Conservation (phyloP, 75 land plant genomes). For the Adiantum capillusveneris region DNA sequence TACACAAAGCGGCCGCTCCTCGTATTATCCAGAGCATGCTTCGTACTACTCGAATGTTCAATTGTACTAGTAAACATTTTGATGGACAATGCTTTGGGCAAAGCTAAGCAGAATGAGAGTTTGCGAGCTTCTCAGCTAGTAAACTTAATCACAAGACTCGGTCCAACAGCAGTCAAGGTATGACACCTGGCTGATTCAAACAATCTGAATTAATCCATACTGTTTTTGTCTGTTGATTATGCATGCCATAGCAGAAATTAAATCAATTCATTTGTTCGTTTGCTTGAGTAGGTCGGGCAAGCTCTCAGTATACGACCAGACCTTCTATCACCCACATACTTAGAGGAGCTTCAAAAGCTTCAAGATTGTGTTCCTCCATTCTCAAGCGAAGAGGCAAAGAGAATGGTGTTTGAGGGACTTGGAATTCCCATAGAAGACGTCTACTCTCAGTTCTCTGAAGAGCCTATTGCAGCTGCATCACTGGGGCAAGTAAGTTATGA, state of each 20-base stretch:
- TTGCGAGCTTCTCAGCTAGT: slow-evolving; percentile 24
- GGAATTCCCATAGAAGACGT: slow-evolving; percentile 19
- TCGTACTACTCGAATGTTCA: slow-evolving; percentile 16
- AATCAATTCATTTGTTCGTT: no score
- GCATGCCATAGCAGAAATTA: no score
- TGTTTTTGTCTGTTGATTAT: background rate
- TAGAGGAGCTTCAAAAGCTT: slow-evolving; percentile 31
- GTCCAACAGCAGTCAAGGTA: slow-evolving; percentile 41
- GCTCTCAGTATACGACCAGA: slow-evolving; percentile 31
- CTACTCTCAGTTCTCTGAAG: slow-evolving; percentile 22
- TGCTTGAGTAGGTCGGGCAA: slow-evolving; percentile 23
- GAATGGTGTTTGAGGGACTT: slow-evolving; percentile 13
- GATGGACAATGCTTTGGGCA: slow-evolving; percentile 14
- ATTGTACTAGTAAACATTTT: slow-evolving; percentile 12
- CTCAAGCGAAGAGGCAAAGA: slow-evolving; percentile 21
- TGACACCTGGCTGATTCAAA: background rate
- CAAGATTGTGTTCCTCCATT: slow-evolving; percentile 35
- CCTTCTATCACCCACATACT: slow-evolving; percentile 19
- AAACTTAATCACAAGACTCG: slow-evolving; percentile 24
- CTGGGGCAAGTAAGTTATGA: slow-evolving; percentile 24
- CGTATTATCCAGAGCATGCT: slow-evolving; percentile 9
- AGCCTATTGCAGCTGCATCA: slow-evolving; percentile 33
- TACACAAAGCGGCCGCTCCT: slow-evolving; percentile 18
- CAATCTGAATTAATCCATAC: background rate
- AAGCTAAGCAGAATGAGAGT: slow-evolving; percentile 16